Conservation (phyloP, 164 flowering plant species). For the Tetracentron sinense region DNA sequence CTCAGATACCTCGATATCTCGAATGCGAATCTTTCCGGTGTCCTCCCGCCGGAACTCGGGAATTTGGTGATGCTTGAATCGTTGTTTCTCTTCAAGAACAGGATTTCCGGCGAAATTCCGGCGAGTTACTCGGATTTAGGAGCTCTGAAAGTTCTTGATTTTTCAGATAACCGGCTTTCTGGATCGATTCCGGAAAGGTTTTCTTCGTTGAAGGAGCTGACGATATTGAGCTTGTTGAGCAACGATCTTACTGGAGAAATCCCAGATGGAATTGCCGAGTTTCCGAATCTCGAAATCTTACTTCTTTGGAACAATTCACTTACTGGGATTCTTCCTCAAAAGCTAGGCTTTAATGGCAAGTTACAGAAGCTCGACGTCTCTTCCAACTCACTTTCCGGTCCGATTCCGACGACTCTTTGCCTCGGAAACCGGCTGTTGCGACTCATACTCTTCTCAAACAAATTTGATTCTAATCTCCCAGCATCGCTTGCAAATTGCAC, state of each 20-base stretch:
- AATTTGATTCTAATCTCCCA: slow-evolving; percentile 45
- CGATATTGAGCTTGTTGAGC: slow-evolving; percentile 39
- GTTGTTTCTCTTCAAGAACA: slow-evolving; percentile 60
- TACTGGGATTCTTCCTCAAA: slow-evolving; percentile 56
- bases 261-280: slow-evolving; percentile 60
- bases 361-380: slow-evolving; percentile 64
- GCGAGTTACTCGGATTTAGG: slow-evolving; percentile 29
- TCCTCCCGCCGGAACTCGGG: slow-evolving; percentile 43
- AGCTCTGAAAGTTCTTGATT: slow-evolving; percentile 48
- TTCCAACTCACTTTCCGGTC: slow-evolving; percentile 62
- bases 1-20: slow-evolving; percentile 71
- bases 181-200: slow-evolving; percentile 58
- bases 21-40: slow-evolving; percentile 47
- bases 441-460: slow-evolving; percentile 76
- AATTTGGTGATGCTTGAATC: slow-evolving; percentile 49
- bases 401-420: slow-evolving; percentile 71
- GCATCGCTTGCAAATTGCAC: slow-evolving; percentile 51
- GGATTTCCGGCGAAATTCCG: slow-evolving; percentile 64
- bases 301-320: slow-evolving; percentile 75
- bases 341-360: slow-evolving; percentile 60
- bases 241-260: slow-evolving; percentile 64
- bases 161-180: slow-evolving; percentile 63
- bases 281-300: slow-evolving; percentile 55
- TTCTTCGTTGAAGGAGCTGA: slow-evolving; percentile 39
- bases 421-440: slow-evolving; percentile 46